Percentiles rank a stretch among this genome's conserved stretches.
phyloP scores from a whole-genome alignment of 805 yeast species.

The Saturnispora ahearnii region DNA sequence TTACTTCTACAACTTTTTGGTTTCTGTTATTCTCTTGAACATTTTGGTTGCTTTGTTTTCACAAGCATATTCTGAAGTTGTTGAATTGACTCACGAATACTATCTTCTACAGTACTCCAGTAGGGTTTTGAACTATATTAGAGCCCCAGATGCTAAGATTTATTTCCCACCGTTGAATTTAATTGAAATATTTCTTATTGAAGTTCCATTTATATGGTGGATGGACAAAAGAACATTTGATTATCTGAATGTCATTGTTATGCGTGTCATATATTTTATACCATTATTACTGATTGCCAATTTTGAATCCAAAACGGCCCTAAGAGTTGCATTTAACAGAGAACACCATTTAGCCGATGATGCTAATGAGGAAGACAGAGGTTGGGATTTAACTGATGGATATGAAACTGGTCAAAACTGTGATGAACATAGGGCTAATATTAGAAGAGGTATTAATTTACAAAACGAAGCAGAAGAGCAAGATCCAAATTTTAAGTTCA shows the following conservation, averaged over 20 bases:
- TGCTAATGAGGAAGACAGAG: conserved; percentile 66
- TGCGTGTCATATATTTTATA: conserved; percentile 65
- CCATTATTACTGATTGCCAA: conserved; percentile 49
- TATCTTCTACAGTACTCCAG: conserved; percentile 78
- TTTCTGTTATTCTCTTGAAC: conserved; percentile 68
- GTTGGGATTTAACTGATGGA: conserved; percentile 81
- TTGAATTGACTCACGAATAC: conserved; percentile 76
- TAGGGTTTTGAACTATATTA: conserved; percentile 70
- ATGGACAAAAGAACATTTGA: conserved; percentile 25
- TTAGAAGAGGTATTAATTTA: conserved; percentile 33
- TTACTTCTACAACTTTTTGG: conserved; percentile 67
- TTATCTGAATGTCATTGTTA: conserved; percentile 42
- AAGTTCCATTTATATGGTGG: conserved; percentile 35
- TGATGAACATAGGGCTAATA: conserved; percentile 20
- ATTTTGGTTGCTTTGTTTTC: conserved; percentile 79
- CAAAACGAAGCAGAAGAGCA: conserved; percentile 57
- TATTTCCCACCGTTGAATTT: conserved; percentile 81
- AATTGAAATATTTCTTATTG: conserved; percentile 49
- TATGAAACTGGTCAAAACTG: conserved; percentile 32
- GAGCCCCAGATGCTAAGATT: conserved; percentile 83
- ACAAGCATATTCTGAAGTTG: conserved; percentile 73
- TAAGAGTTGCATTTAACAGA: conserved; percentile 64
- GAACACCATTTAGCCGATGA: conserved; percentile 59
- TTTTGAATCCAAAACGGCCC: conserved; percentile 58
- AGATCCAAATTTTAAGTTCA: conserved; percentile 61